These are phyloP conservation scores for Dactylorhiza incarnata DNA, from an alignment of 106 monocot genomes.

Conservation along the genomic window DNA sequence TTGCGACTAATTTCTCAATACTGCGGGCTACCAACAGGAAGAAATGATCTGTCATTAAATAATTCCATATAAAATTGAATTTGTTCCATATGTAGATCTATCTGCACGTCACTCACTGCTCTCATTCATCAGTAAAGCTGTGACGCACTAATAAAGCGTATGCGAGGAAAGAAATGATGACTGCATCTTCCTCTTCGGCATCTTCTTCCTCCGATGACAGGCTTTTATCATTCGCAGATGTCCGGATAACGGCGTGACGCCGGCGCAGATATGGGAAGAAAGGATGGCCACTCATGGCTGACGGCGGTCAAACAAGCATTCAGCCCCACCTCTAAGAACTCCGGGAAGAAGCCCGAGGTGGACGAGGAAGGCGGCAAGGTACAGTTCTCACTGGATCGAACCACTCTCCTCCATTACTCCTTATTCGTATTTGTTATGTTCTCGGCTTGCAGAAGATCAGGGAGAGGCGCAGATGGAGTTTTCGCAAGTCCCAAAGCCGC, in stretches of 20 bases:
- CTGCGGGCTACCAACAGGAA: too few relatives aligned
- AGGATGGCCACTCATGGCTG: conserved; percentile 77
- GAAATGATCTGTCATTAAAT: too few relatives aligned
- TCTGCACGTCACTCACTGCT: too few relatives aligned
- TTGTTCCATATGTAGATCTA: too few relatives aligned
- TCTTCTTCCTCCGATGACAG: background rate
- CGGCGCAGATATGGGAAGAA: conserved; percentile 15
- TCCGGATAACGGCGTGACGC: background rate
- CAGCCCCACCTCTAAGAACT: conserved; percentile 10
- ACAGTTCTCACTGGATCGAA: background rate
- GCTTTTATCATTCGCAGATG: background rate
- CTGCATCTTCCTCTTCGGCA: background rate
- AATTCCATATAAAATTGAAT: too few relatives aligned
- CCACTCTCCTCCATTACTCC: background rate
- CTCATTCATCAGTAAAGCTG: too few relatives aligned
- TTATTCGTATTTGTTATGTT: background rate
- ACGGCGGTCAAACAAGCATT: conserved; percentile 85
- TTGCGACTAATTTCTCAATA: too few relatives aligned
- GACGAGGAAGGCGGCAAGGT: background rate
- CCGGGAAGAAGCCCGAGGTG: conserved; percentile 11
- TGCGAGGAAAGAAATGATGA: background rate
- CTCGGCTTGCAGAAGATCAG: conserved; percentile 42
- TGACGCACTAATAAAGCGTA: background rate
- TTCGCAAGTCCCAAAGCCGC: conserved; percentile 37
- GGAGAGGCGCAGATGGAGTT: conserved; percentile 71